Conservation (phyloP, 805 yeast species). For the Teunomyces pallodes region DNA sequence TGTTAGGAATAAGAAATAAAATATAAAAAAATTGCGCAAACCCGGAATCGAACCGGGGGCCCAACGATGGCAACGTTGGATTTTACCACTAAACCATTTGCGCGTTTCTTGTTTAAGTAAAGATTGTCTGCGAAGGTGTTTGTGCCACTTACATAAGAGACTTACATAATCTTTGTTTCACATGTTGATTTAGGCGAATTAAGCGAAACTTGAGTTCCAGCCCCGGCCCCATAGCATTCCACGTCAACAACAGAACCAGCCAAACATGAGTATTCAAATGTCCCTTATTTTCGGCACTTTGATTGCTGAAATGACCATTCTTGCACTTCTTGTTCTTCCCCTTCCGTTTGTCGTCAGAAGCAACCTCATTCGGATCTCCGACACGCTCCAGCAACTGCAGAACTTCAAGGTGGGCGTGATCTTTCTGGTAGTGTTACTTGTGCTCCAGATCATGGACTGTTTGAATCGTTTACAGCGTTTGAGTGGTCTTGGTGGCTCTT, state of each 20-base stretch:
- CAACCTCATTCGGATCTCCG: conserved; percentile 37
- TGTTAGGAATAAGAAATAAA: too few relatives aligned
- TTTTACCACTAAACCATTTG: neutral
- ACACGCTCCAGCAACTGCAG: conserved; percentile 29
- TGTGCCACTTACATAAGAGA: too few relatives aligned
- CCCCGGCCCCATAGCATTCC: neutral
- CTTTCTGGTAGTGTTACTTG: conserved; percentile 43
- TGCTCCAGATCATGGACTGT: conserved; percentile 54
- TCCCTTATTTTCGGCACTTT: conserved; percentile 46
- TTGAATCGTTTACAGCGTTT: conserved; percentile 39
- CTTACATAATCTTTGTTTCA: too few relatives aligned
- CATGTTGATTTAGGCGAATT: too few relatives aligned
- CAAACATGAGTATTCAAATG: conserved; percentile 46
- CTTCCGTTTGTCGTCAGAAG: conserved; percentile 49
- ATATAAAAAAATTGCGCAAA: neutral
- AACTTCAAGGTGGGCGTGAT: conserved; percentile 46
- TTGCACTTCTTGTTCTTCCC: conserved; percentile 52
- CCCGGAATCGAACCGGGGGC: conserved; percentile 3
- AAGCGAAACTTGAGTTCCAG: too few relatives aligned
- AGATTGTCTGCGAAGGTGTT: too few relatives aligned
- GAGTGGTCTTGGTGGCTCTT: conserved; percentile 19
- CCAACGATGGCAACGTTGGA: conserved; percentile 2
- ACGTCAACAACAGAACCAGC: conserved; percentile 6
- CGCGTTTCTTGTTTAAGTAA: neutral
- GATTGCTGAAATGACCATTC: conserved; percentile 49